Percentiles rank a stretch among this genome's conserved stretches.
Conservation (phyloP, 2,329 filamentous ascomycete genomes). For the Diaporthe amygdali region DNA sequence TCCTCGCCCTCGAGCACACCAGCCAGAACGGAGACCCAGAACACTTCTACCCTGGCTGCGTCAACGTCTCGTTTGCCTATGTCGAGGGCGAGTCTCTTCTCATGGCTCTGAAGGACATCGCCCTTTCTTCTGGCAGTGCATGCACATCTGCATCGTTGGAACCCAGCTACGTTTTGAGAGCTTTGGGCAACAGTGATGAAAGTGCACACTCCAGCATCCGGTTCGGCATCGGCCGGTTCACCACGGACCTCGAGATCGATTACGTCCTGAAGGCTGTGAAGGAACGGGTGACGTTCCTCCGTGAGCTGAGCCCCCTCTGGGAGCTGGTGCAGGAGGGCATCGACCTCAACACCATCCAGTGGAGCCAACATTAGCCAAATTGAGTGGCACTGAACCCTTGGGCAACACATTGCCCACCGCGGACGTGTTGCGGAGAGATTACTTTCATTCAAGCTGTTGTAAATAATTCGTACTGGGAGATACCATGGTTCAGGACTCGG, state of each 20-base stretch:
- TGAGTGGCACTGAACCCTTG: neutral
- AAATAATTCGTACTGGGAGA: slow-evolving; percentile 8
- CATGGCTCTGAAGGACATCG: slow-evolving; percentile 98
- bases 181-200: slow-evolving; percentile 94
- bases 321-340: slow-evolving; percentile 97
- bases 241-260: slow-evolving; percentile 92
- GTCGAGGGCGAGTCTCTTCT: slow-evolving; percentile 97
- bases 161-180: slow-evolving; percentile 93
- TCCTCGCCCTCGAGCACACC: slow-evolving; percentile 91
- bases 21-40: slow-evolving; percentile 84
- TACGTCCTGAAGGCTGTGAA: slow-evolving; percentile 95
- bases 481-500: slow-evolving; percentile 8
- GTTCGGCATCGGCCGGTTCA: slow-evolving; percentile 97
- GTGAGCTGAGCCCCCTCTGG: slow-evolving; percentile 95
- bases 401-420: too few relatives aligned
- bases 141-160: slow-evolving; percentile 97
- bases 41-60: slow-evolving; percentile 91
- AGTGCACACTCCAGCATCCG: slow-evolving; percentile 97
- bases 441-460: neutral
- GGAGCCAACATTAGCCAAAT: slow-evolving; percentile 95
- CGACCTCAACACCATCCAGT: slow-evolving; percentile 94
- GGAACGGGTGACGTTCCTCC: slow-evolving; percentile 88
- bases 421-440: neutral
- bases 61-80: slow-evolving; percentile 98
- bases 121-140: slow-evolving; percentile 92